A percentile compares a stretch with the other conserved stretches of the same genome.
Conservation (phyloP, 2,329 filamentous ascomycete species). For the Pyrenophora tritici-repentis region DNA sequence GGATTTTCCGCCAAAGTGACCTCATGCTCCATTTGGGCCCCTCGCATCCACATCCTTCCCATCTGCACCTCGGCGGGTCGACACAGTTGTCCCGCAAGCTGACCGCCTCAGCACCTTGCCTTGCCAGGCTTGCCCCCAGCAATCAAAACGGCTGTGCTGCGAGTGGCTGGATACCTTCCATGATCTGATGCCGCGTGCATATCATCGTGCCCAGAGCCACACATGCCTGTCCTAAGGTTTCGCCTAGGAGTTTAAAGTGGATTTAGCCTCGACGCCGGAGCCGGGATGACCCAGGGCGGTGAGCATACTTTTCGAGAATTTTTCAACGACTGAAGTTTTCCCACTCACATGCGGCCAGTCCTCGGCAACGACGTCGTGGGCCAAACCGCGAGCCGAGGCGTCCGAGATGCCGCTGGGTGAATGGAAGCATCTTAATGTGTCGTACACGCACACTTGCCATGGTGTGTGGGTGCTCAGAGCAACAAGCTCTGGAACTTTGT, state of each 20-base stretch:
- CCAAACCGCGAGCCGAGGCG: slow-evolving; percentile 2
- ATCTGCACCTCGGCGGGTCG: slow-evolving; percentile 22
- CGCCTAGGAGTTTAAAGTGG: slow-evolving; percentile 26
- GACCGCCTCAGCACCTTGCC: slow-evolving; percentile 35
- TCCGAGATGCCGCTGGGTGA: too few relatives aligned
- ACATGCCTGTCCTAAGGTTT: slow-evolving; percentile 30
- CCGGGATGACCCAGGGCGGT: slow-evolving; percentile 37
- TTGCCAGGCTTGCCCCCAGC: slow-evolving; percentile 15
- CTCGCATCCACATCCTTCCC: slow-evolving; percentile 21
- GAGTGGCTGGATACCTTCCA: slow-evolving; percentile 22
- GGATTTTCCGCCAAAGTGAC: slow-evolving; percentile 19
- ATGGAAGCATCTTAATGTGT: too few relatives aligned
- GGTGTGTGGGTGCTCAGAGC: neutral
- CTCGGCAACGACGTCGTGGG: slow-evolving; percentile 19
- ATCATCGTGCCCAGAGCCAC: slow-evolving; percentile 33
- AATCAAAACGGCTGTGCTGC: slow-evolving; percentile 27
- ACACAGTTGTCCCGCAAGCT: slow-evolving; percentile 28
- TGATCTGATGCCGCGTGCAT: slow-evolving; percentile 45
- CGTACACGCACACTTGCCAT: too few relatives aligned
- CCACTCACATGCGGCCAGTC: slow-evolving; percentile 18
- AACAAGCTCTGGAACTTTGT: slow-evolving; percentile 28
- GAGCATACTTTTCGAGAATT: slow-evolving; percentile 34
- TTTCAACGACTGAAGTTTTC: slow-evolving; percentile 22
- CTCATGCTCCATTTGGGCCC: slow-evolving; percentile 18
- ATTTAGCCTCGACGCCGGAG: slow-evolving; percentile 39